Percentiles rank a stretch among this genome's conserved stretches.
Evolutionary conservation across 2,329 filamentous ascomycete genomes (phyloP).

Genomic region (Aspergillus ibericus): DNA sequence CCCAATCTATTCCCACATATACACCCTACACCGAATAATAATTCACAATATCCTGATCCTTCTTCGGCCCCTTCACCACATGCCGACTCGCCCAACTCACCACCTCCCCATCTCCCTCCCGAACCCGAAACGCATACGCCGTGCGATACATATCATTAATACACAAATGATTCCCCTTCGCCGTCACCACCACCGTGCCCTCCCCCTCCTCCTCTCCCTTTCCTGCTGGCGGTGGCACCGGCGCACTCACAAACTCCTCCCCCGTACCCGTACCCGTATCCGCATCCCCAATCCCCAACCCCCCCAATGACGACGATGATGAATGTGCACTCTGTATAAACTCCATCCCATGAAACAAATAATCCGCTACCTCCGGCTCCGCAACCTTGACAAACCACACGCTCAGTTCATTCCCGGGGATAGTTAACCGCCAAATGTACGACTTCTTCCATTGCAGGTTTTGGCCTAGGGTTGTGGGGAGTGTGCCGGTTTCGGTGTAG

Average conservation of each 20-base stretch:
- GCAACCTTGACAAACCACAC: slow-evolving; percentile 48
- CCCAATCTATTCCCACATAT: not conserved
- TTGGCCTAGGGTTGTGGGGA: slow-evolving; percentile 29
- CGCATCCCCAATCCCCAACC: slow-evolving; percentile 2
- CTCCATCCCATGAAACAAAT: slow-evolving; percentile 47
- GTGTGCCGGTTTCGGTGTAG: slow-evolving; percentile 46
- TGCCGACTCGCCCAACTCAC: slow-evolving; percentile 46
- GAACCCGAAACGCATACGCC: slow-evolving; percentile 44
- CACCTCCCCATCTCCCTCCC: slow-evolving; percentile 31
- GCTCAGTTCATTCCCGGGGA: slow-evolving; percentile 32
- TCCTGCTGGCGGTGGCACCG: slow-evolving; percentile 22
- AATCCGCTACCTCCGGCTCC: slow-evolving; percentile 38
- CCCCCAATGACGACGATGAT: too few species aligned
- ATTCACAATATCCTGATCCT: slow-evolving; percentile 48
- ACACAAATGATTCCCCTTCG: slow-evolving; percentile 46
- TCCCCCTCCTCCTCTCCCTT: slow-evolving; percentile 3
- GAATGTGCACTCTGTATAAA: too few species aligned
- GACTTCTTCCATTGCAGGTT: slow-evolving; percentile 42
- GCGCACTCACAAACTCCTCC: slow-evolving; percentile 25
- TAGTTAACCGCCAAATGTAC: slow-evolving; percentile 45
- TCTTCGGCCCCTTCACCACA: slow-evolving; percentile 48
- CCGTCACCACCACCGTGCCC: slow-evolving; percentile 34
- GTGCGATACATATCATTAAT: slow-evolving; percentile 50
- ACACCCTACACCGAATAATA: slow-evolving; percentile 25
- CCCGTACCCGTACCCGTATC: not conserved